Evolutionary conservation across 352 stramenopile species (phyloP).

Genomic region (Ochromonadaceae sp.): DNA sequence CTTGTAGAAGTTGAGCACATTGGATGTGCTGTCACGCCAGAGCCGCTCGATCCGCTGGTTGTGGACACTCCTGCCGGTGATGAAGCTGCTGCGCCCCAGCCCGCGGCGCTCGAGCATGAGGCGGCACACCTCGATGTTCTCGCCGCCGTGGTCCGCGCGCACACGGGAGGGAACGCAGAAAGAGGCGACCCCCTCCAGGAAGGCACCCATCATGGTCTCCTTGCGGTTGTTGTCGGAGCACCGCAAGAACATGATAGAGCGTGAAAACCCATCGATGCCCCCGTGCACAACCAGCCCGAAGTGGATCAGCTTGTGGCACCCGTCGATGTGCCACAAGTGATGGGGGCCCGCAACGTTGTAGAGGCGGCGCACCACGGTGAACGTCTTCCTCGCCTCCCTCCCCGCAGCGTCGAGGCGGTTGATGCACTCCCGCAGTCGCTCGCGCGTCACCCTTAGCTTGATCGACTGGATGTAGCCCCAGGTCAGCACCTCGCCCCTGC

Average conservation of each 20-base stretch:
- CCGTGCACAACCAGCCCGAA: slow-evolving; percentile 1
- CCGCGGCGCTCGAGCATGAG: background rate
- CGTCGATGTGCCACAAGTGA: slow-evolving; percentile 11
- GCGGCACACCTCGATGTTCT: background rate
- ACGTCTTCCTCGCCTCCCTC: too few species aligned
- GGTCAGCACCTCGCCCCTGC: too few species aligned
- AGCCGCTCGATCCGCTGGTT: background rate
- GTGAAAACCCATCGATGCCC: slow-evolving; percentile 12
- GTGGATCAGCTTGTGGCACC: background rate
- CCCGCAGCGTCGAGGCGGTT: too few species aligned
- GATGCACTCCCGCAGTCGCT: too few species aligned
- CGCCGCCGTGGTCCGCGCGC: background rate
- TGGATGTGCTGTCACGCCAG: background rate
- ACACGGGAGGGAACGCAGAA: background rate
- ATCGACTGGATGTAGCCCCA: too few species aligned
- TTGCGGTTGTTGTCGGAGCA: slow-evolving; percentile 4
- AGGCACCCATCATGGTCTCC: background rate
- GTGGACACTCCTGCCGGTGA: background rate
- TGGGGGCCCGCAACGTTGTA: background rate
- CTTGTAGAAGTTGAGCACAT: background rate
- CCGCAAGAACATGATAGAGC: background rate
- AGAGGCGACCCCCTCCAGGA: background rate
- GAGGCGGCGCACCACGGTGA: too few species aligned
- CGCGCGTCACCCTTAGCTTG: too few species aligned
- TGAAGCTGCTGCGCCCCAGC: background rate